These are phyloP conservation scores for Cytospora leucostoma DNA, from an alignment of 2,329 filamentous ascomycete genomes.

Conservation along the genomic window DNA sequence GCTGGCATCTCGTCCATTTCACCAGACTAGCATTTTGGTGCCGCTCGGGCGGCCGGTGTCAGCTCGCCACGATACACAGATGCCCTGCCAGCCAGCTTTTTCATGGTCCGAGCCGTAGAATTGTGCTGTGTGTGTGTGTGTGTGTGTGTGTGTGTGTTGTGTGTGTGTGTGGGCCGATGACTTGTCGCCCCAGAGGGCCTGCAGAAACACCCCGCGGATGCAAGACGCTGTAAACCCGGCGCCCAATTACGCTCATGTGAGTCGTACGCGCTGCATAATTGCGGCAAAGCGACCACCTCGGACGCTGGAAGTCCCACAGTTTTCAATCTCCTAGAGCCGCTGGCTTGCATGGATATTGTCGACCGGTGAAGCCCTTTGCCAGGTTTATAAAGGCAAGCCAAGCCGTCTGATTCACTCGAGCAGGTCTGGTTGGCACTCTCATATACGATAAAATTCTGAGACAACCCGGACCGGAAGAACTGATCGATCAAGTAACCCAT, in stretches of 20 bases:
- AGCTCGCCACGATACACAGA: no score
- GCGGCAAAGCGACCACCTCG: constrained; percentile 12
- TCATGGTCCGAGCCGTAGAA: not conserved
- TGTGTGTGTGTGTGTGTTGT: not conserved
- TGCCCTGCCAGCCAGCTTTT: not conserved
- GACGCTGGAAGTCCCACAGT: constrained; percentile 8
- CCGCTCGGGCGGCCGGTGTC: no score
- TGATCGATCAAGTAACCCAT: not conserved
- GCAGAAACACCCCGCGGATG: constrained; percentile 2
- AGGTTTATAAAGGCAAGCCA: constrained; percentile 8
- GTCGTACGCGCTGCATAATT: constrained; percentile 14
- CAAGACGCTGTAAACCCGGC: constrained; percentile 3
- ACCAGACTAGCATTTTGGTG: no score
- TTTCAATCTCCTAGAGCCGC: constrained; percentile 13
- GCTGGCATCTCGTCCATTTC: no score
- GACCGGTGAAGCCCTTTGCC: constrained; percentile 9
- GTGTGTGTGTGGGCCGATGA: not conserved
- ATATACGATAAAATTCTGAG: not conserved
- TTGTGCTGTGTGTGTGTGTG: not conserved
- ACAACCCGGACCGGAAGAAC: not conserved
- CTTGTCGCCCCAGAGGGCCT: not conserved
- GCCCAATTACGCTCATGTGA: constrained; percentile 14
- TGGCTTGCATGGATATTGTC: constrained; percentile 5
- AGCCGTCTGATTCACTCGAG: not conserved
- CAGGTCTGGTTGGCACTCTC: not conserved